phyloP scores from a whole-genome alignment of 1,139 yeast genomes.

The Geotrichum reessii region DNA sequence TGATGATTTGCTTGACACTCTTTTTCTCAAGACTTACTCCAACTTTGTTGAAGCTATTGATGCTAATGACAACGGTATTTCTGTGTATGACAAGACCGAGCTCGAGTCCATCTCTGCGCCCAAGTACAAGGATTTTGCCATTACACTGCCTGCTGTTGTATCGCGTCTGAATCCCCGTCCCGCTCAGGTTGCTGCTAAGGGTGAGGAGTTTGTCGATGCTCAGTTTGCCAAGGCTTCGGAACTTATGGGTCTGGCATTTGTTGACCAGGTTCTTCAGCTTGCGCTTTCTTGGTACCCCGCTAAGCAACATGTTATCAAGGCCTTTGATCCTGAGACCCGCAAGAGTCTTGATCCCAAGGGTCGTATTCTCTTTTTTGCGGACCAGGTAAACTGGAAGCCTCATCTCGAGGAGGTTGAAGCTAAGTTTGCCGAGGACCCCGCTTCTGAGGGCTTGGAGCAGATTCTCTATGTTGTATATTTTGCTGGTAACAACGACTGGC shows the following conservation, averaged over 20 bases:
- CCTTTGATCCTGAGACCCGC: conserved; percentile 42
- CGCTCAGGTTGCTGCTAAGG: conserved; percentile 43
- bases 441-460: conserved; percentile 39
- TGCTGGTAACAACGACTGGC: conserved; percentile 67
- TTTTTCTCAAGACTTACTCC: conserved; percentile 70
- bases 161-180: conserved; percentile 88
- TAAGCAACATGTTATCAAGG: conserved; percentile 64
- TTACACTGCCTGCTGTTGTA: conserved; percentile 74
- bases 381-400: conserved; percentile 92
- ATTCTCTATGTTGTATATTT: conserved; percentile 74
- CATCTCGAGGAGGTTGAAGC: conserved; percentile 74
- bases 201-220: conserved; percentile 60
- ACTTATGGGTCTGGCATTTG: conserved; percentile 78
- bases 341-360: conserved; percentile 35
- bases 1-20: conserved; percentile 47
- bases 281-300: conserved; percentile 94
- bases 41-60: conserved; percentile 89
- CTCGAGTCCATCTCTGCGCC: conserved; percentile 25
- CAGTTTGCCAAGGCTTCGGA: conserved; percentile 67
- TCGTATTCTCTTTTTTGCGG: conserved; percentile 67
- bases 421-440: conserved; percentile 38
- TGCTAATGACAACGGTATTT: conserved; percentile 93
- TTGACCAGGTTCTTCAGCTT: conserved; percentile 58
- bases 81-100: conserved; percentile 50
- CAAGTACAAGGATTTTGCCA: conserved; percentile 33